Conservation (phyloP, 495 filamentous ascomycete genomes). For the Chaetomium cochliodes region DNA sequence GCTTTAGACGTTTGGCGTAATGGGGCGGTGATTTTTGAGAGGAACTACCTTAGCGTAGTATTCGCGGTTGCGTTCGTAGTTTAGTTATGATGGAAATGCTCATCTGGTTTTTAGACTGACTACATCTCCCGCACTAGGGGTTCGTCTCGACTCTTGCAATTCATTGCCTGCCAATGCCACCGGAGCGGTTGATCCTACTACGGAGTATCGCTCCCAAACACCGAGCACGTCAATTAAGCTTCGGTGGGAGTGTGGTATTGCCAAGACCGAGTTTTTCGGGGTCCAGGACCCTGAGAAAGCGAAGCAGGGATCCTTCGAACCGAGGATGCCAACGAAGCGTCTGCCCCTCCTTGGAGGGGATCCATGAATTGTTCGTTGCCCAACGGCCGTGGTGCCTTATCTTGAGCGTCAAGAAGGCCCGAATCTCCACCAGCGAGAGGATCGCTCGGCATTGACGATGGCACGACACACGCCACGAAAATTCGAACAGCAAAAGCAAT, state of each 20-base stretch:
- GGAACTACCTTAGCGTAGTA: neutral
- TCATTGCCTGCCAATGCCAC: no score
- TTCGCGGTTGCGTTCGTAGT: no score
- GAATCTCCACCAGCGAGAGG: neutral
- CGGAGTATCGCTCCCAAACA: no score
- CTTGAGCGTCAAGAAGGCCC: neutral
- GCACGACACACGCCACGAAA: neutral
- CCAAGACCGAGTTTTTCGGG: conserved; percentile 8
- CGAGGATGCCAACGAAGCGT: conserved; percentile 2
- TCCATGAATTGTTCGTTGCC: neutral
- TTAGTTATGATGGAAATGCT: neutral
- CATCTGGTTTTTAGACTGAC: no score
- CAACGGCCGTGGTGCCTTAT: neutral
- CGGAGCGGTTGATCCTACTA: no score
- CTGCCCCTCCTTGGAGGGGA: neutral
- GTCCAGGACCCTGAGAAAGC: conserved; percentile 8
- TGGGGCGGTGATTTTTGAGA: neutral
- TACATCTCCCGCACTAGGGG: no score
- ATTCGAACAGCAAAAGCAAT: neutral
- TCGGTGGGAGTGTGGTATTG: neutral
- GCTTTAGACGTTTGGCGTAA: neutral
- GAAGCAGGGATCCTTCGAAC: neutral
- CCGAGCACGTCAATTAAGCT: neutral
- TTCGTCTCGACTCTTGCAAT: no score
- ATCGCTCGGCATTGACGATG: neutral